Evolutionary conservation across 345 rosid species (phyloP).

Genomic region (Geranium brycei): DNA sequence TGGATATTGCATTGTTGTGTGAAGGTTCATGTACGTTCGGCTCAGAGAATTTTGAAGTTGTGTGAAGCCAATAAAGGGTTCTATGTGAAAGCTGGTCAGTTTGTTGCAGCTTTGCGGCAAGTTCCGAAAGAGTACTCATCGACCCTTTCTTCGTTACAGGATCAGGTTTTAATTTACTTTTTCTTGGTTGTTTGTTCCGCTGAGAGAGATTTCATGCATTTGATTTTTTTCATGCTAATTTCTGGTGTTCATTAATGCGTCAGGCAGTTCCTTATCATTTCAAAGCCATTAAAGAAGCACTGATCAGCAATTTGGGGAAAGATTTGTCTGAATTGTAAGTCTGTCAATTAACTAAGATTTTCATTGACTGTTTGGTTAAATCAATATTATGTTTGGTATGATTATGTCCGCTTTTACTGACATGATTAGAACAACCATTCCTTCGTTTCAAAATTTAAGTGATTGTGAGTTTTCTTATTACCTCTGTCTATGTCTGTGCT

Average conservation of each 20-base stretch:
- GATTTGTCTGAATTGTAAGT: slow-evolving; percentile 51
- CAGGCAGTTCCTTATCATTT: slow-evolving; percentile 73
- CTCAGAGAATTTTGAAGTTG: slow-evolving; percentile 43
- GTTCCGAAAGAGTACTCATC: slow-evolving; percentile 63
- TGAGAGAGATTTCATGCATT: background rate
- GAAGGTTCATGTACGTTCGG: slow-evolving; percentile 75
- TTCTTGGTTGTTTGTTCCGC: background rate
- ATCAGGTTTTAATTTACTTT: slow-evolving; percentile 38
- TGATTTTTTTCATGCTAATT: slow-evolving; percentile 8
- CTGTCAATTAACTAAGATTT: slow-evolving; percentile 4
- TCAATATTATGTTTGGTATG: background rate
- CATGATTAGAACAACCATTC: no score
- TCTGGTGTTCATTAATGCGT: slow-evolving; percentile 5
- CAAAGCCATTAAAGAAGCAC: slow-evolving; percentile 43
- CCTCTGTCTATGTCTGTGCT: background rate
- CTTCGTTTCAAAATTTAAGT: no score
- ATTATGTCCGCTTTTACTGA: background rate
- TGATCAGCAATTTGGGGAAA: slow-evolving; percentile 41
- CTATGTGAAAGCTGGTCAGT: slow-evolving; percentile 87
- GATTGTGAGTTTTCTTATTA: no score
- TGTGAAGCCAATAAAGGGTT: slow-evolving; percentile 80
- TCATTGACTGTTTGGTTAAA: background rate
- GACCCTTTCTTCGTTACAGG: slow-evolving; percentile 62
- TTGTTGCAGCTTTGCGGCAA: slow-evolving; percentile 62
- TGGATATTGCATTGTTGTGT: background rate